Evolutionary conservation across 306 rosid genomes (phyloP).

Genomic region (Carpinus fangiana): DNA sequence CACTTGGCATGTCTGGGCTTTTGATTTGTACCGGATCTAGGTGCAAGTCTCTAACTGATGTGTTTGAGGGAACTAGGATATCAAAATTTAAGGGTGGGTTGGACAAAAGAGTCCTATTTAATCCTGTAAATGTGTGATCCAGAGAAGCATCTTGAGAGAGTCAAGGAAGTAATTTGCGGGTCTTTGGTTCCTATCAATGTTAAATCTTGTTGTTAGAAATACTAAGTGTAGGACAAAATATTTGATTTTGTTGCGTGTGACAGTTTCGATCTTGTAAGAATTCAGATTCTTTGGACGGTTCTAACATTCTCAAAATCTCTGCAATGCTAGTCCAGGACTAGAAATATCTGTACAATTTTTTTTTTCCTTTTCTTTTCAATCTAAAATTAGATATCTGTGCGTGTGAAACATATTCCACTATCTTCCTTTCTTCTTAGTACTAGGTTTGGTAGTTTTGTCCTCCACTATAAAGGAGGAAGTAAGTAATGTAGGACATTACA

Average conservation of each 20-base stretch:
- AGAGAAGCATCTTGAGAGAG: not conserved
- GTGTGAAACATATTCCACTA: not conserved
- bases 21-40: not conserved
- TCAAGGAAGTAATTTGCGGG: not conserved
- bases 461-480: not conserved
- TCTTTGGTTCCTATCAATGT: not conserved
- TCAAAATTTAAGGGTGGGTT: not conserved
- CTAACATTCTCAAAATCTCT: not conserved
- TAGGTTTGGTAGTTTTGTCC: not conserved
- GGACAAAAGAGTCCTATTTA: not conserved
- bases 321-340: not conserved
- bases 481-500: not conserved
- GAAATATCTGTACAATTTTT: not conserved
- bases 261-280: not conserved
- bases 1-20: not conserved
- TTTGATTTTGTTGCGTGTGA: not conserved
- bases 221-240: not conserved
- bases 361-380: not conserved
- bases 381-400: not conserved
- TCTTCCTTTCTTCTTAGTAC: not conserved
- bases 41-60: not conserved
- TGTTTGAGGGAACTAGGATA: not conserved
- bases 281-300: not conserved
- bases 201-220: not conserved
- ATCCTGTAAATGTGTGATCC: conserved; percentile 4